Base-by-base conservation (phyloP, 495 filamentous ascomycete species). In the Aspergillus biplanus region DNA sequence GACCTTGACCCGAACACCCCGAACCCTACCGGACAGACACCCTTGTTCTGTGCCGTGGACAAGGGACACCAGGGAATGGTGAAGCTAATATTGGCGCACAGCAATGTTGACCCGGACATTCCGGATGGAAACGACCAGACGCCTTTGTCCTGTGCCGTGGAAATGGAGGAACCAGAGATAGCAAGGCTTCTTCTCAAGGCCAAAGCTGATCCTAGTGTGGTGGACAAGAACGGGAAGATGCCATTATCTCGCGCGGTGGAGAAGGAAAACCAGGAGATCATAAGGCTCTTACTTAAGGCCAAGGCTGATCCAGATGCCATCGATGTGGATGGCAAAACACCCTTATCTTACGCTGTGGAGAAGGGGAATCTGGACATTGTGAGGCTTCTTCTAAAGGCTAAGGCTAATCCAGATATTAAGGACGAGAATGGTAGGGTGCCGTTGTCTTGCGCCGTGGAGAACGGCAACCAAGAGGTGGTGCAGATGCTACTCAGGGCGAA, bases 401-500 rank as follows among this genome's bases (percentile, higher is more conserved):
- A 55, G 34, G 64, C 64, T 18, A 49, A 66, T 52, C 47, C 59
- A 3, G 52, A 66, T 47, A 9, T 62, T 15, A 49, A 52, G 33
- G 64, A 66, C 46, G 49, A 59, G 37, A 46, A 50, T 21, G 64
- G 64, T 4, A 56, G 35, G 13, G 33, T 58, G 12, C 59, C 64
- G 4, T 46, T 66, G 59, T 58, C 59, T 21, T 54, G 47, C 8
- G 64, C 64, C 8, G 71, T 75, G 35, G 56, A 64, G 32, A 66
- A 62, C 8, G 73, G 70, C 7, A 64, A 78, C 21, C 60, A 66
- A 48, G 52, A 56, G 4, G 66, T 76, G n/a, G 67, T 80, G 3
- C 59, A 66, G 52, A 59, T 70, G 37, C 54, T 79, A 11, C 63
- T 79, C 8, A 65, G 69, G 53, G 65, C 64, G 4, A 52, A 59